phyloP scores from a whole-genome alignment of 768 basidiomycete species.

The Russula sp. region DNA sequence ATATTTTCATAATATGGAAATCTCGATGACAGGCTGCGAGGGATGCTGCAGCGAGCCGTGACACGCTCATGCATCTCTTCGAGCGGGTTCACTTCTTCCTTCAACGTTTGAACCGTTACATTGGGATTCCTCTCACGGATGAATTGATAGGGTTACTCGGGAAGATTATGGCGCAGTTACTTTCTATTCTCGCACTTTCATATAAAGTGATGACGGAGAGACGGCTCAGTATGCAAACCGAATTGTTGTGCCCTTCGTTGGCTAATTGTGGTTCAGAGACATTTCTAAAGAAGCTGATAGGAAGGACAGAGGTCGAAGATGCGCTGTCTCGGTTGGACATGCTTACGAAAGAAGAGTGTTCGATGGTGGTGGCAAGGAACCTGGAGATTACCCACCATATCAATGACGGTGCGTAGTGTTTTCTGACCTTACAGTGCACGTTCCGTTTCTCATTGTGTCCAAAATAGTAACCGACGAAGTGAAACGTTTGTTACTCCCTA shows the following conservation, averaged over 20 bases:
- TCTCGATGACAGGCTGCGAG: too few species aligned
- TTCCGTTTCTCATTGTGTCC: too few species aligned
- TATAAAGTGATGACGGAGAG: not conserved
- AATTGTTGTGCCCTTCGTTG: not conserved
- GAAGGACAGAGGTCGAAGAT: not conserved
- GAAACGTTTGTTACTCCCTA: not conserved
- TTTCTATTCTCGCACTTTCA: not conserved
- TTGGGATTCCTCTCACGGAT: not conserved
- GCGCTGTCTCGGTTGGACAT: not conserved
- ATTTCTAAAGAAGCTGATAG: not conserved
- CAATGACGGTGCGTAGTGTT: not conserved
- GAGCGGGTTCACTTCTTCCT: not conserved
- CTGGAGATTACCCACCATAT: not conserved
- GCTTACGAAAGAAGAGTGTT: not conserved
- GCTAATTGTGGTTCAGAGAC: not conserved
- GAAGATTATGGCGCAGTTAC: not conserved
- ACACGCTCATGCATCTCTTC: too few species aligned
- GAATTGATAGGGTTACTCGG: not conserved
- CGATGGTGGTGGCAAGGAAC: not conserved
- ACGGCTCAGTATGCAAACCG: not conserved
- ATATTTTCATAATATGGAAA: not conserved
- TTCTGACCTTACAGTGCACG: too few species aligned
- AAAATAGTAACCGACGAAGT: not conserved
- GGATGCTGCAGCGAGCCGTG: too few species aligned
- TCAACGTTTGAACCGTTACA: not conserved